Evolutionary conservation across 208 protist genomes (phyloP).

Genomic region (Crithidia expoeki): DNA sequence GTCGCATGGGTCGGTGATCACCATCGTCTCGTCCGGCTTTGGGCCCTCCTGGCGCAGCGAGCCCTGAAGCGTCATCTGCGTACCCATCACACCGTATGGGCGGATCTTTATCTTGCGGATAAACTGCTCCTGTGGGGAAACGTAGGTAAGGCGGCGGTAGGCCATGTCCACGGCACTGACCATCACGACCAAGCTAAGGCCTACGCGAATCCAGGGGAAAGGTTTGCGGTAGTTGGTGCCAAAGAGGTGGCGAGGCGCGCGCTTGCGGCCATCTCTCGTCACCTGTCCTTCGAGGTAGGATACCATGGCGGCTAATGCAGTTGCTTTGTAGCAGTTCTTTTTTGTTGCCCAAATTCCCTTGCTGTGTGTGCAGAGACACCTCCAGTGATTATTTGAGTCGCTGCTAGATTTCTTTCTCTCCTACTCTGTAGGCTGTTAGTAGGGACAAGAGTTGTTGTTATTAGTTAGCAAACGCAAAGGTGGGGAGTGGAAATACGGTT

Average conservation of each 20-base stretch:
- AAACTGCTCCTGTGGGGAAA: constrained; percentile 75
- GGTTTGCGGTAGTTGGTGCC: constrained; percentile 62
- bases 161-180: constrained; percentile 30
- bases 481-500: no score
- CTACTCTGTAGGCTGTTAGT: neutral
- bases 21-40: constrained; percentile 63
- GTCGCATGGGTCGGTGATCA: constrained; percentile 77
- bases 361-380: no score
- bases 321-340: neutral
- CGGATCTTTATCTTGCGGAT: constrained; percentile 72
- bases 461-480: no score
- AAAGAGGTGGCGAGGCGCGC: constrained; percentile 75
- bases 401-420: neutral
- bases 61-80: constrained; percentile 75
- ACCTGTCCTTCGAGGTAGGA: constrained; percentile 44
- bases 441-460: no score
- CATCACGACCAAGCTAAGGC: constrained; percentile 54
- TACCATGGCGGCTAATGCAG: constrained; percentile 17
- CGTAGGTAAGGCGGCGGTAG: constrained; percentile 60
- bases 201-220: constrained; percentile 74
- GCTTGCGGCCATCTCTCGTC: constrained; percentile 75
- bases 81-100: constrained; percentile 88
- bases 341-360: no score
- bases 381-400: neutral
- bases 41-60: constrained; percentile 50